phyloP scores from a whole-genome alignment of 495 filamentous ascomycete genomes.

The Penicillium crystallinum region DNA sequence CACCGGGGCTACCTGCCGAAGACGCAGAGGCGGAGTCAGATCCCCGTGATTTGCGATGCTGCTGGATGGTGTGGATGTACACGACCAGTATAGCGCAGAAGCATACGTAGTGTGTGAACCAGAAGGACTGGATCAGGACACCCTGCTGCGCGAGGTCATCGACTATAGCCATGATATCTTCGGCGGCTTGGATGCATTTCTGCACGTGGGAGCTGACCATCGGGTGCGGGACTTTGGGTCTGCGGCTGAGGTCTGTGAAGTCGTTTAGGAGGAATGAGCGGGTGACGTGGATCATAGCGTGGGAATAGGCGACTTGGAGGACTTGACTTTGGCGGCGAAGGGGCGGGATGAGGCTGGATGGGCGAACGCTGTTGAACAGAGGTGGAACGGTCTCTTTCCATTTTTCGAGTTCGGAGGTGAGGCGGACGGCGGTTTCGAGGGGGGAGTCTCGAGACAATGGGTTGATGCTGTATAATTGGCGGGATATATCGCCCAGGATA shows the following conservation, averaged over 20 bases:
- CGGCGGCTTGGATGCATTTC: constrained; percentile 43
- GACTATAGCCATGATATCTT: constrained; percentile 35
- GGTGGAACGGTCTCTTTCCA: constrained; percentile 42
- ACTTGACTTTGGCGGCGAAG: constrained; percentile 51
- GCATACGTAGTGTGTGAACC: constrained; percentile 53
- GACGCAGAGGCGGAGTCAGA: constrained; percentile 14
- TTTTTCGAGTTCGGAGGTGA: constrained; percentile 31
- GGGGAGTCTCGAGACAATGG: constrained; percentile 35
- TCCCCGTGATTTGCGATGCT: constrained; percentile 28
- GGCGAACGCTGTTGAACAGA: constrained; percentile 41
- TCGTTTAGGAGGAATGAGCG: constrained; percentile 53
- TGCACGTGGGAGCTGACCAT: constrained; percentile 32
- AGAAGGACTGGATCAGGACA: constrained; percentile 37
- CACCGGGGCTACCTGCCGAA: constrained; percentile 17
- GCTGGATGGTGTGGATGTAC: constrained; percentile 52
- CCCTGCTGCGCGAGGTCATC: constrained; percentile 36
- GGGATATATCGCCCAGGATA: constrained; percentile 41
- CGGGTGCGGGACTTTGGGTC: constrained; percentile 28
- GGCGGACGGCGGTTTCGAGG: constrained; percentile 34
- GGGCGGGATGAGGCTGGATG: constrained; percentile 45
- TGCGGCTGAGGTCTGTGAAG: constrained; percentile 41
- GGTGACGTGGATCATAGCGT: constrained; percentile 52
- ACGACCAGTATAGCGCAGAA: constrained; percentile 52
- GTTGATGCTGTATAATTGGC: constrained; percentile 46
- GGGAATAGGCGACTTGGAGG: constrained; percentile 48